Base-by-base conservation (phyloP, 2,329 filamentous ascomycete genomes). In the Rosellinia necatrix region DNA sequence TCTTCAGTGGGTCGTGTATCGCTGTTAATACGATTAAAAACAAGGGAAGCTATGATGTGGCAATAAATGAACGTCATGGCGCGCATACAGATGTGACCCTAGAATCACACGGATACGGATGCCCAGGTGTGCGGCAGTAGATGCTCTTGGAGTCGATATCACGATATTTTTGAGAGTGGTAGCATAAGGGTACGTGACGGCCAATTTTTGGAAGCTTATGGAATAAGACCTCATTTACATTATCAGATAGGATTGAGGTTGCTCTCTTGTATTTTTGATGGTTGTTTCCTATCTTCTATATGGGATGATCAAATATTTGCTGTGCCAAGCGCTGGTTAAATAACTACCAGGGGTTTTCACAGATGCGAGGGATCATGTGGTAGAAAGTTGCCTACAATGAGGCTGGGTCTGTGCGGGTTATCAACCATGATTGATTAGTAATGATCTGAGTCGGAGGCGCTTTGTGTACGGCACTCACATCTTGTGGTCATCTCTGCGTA, bases 331-430 rank as follows among this genome's bases (percentile, higher is more conserved):
- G 38, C 21, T 41, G 34, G 15, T 51, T 27, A 37, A 43, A 44
- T 4, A 55, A 35, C n/a, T n/a, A 56, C 49, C 53, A 61, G 64
- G 64, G 46, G 41, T 42, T 56, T 53, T 64, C 64, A 69, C 59
- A 61, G 74, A 66, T 75, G 74, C 60, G 75, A 73, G 54, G 87
- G 85, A 67, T 92, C 86, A 70, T 96, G 92, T 2, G 94, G 94
- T 60, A 99, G 75, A 72, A 99, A 99, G 71, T 99, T 99, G 46
- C 94, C 94, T 44, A 99, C 89, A 68, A 99, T 99, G 62, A 99
- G 79, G 48, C 91, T 92, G 48, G 94, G 94, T 70, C 94, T 96
- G 64, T 21, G 53, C 64, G 19, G 21, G 24, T 21, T 30, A 30
- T 32, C 48, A 44, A 34, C 50, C 52, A 79, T 61, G 81, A 75